Evolutionary conservation across 225 moss, liverwort and hornwort genomes (phyloP).

Genomic region (Polytrichum commune): DNA sequence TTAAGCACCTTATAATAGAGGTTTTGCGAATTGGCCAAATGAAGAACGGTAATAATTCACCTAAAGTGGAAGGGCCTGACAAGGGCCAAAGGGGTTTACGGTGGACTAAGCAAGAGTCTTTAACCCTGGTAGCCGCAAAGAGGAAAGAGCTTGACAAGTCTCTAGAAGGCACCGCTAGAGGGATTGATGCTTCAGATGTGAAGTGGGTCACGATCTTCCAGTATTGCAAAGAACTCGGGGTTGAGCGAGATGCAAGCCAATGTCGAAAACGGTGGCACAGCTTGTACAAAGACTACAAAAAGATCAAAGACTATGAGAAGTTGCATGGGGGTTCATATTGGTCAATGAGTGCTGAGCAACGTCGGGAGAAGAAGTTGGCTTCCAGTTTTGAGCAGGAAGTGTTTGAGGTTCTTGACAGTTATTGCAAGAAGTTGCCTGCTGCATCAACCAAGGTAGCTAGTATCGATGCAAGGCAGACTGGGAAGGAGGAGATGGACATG

Average conservation of each 20-base stretch:
- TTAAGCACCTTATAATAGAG: too few relatives aligned
- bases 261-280: slow-evolving; percentile 94
- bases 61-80: slow-evolving; percentile 55
- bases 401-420: slow-evolving; percentile 72
- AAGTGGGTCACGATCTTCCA: slow-evolving; percentile 81
- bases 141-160: slow-evolving; percentile 90
- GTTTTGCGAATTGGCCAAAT: slow-evolving; percentile 18
- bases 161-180: slow-evolving; percentile 51
- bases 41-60: slow-evolving; percentile 49
- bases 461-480: slow-evolving; percentile 25
- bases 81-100: slow-evolving; percentile 63
- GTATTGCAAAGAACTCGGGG: slow-evolving; percentile 73
- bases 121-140: slow-evolving; percentile 77
- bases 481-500: slow-evolving; percentile 51
- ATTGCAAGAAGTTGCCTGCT: slow-evolving; percentile 49
- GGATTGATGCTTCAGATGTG: slow-evolving; percentile 65
- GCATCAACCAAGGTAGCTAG: slow-evolving; percentile 30
- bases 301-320: slow-evolving; percentile 82
- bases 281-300: slow-evolving; percentile 89
- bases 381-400: slow-evolving; percentile 92
- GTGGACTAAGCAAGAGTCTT: slow-evolving; percentile 89
- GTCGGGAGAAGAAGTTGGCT: slow-evolving; percentile 74
- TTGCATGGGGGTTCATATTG: slow-evolving; percentile 61
- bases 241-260: slow-evolving; percentile 80
- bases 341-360: slow-evolving; percentile 81